Conservation (phyloP, 2,329 filamentous ascomycete genomes). For the Apiospora marii region DNA sequence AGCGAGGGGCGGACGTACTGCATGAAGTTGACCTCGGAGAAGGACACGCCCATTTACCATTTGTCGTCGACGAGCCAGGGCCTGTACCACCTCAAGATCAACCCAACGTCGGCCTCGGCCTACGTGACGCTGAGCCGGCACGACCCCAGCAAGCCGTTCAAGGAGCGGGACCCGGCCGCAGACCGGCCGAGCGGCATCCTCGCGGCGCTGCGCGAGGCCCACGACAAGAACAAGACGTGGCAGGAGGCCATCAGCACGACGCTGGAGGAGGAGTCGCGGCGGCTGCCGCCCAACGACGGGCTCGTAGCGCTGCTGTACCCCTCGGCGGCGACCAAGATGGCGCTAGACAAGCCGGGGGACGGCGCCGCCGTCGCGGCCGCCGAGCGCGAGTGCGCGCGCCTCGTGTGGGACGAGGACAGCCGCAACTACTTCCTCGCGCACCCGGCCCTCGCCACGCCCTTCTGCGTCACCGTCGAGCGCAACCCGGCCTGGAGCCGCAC, state of each 20-base stretch:
- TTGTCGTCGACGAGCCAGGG: conserved; percentile 68
- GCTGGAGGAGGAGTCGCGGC: conserved; percentile 62
- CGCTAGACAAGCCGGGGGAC: conserved; percentile 67
- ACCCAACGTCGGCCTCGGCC: conserved; percentile 70
- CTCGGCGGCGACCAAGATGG: conserved; percentile 67
- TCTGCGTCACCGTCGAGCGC: conserved; percentile 66
- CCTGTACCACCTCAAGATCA: conserved; percentile 71
- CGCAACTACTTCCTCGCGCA: conserved; percentile 68
- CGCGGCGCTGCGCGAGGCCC: conserved; percentile 43
- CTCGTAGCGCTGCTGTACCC: conserved; percentile 76
- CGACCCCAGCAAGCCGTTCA: conserved; percentile 67
- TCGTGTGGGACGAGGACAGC: conserved; percentile 75
- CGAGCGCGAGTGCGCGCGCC: conserved; percentile 72
- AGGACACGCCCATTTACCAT: conserved; percentile 71
- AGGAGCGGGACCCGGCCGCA: conserved; percentile 48
- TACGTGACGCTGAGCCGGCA: conserved; percentile 66
- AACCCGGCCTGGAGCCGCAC: conserved; percentile 66
- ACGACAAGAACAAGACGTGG: conserved; percentile 56
- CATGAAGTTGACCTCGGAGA: conserved; percentile 62
- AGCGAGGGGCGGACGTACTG: conserved; percentile 67
- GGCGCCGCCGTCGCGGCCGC: conserved; percentile 67
- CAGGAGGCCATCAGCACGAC: conserved; percentile 65
- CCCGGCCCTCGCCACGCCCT: conserved; percentile 68
- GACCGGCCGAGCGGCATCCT: conserved; percentile 40
- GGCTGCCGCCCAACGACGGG: conserved; percentile 65